Evolutionary conservation across 106 monocot species (phyloP).

Genomic region (Acanthochlamys bracteata): DNA sequence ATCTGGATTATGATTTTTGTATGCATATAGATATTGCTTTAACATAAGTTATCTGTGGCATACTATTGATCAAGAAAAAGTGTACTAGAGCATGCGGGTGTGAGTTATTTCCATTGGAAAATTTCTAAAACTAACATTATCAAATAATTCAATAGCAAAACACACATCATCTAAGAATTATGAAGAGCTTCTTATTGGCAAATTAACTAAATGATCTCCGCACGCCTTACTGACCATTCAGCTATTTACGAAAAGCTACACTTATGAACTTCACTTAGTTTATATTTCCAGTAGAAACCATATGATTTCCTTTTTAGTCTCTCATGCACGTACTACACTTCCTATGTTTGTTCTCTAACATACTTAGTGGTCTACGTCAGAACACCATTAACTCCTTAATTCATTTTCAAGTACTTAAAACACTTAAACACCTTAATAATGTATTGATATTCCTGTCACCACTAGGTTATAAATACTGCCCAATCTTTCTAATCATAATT

Average conservation of each 20-base stretch:
- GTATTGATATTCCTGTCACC: background rate
- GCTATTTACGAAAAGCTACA: background rate
- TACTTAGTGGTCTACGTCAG: conserved; percentile 10
- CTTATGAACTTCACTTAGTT: background rate
- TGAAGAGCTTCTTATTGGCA: background rate
- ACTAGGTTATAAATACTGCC: background rate
- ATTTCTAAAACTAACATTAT: background rate
- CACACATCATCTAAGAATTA: no score
- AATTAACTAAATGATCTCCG: background rate
- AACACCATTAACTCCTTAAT: background rate
- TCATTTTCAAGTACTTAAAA: background rate
- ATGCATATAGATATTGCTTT: no score
- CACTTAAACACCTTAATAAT: background rate
- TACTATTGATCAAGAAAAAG: no score
- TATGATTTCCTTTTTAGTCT: background rate
- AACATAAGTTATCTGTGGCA: no score
- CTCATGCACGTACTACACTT: background rate
- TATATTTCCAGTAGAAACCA: background rate
- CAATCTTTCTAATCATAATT: background rate
- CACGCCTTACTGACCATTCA: background rate
- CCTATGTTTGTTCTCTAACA: background rate
- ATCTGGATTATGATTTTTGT: no score
- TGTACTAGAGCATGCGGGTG: background rate
- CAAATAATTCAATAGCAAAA: background rate
- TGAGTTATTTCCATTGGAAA: background rate